A percentile compares a stretch with the other conserved stretches of the same genome.
phyloP scores from a whole-genome alignment of 768 basidiomycete genomes.

The Mycena rebaudengoi region DNA sequence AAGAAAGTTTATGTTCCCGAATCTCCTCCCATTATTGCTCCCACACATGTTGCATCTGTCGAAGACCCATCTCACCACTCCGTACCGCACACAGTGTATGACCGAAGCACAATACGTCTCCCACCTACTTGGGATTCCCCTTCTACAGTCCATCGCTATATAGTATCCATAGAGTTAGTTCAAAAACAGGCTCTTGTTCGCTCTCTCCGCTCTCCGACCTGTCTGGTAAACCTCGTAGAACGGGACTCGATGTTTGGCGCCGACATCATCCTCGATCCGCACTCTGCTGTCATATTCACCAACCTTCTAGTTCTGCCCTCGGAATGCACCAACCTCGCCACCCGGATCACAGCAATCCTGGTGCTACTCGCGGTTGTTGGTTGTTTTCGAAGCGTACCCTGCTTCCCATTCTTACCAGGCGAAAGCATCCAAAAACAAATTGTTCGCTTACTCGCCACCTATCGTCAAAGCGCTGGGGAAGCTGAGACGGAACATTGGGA shows the following conservation, averaged over 20 bases:
- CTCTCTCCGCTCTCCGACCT: slow-evolving; percentile 52
- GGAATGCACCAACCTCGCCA: slow-evolving; percentile 52
- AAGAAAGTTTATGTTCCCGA: slow-evolving; percentile 36
- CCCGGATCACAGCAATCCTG: slow-evolving; percentile 65
- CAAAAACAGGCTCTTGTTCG: slow-evolving; percentile 72
- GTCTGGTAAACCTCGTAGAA: slow-evolving; percentile 68
- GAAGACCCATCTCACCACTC: slow-evolving; percentile 26
- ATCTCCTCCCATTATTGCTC: neutral
- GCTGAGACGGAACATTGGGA: slow-evolving; percentile 66
- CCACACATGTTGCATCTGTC: neutral
- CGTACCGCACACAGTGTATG: slow-evolving; percentile 52
- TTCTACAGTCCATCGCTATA: slow-evolving; percentile 62
- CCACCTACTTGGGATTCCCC: slow-evolving; percentile 43
- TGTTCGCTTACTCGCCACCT: slow-evolving; percentile 69
- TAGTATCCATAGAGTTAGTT: slow-evolving; percentile 73
- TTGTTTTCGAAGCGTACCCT: slow-evolving; percentile 77
- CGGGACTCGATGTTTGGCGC: slow-evolving; percentile 65
- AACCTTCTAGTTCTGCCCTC: slow-evolving; percentile 58
- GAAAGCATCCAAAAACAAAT: slow-evolving; percentile 22
- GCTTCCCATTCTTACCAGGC: slow-evolving; percentile 47
- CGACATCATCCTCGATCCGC: slow-evolving; percentile 74
- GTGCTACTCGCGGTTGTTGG: slow-evolving; percentile 60
- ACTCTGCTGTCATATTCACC: slow-evolving; percentile 63
- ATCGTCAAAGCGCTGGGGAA: slow-evolving; percentile 76
- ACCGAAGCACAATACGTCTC: slow-evolving; percentile 54